A percentile compares a stretch with the other conserved stretches of the same genome.
Conservation (phyloP, 176 grass and related monocot species). For the Chloris gayana region DNA sequence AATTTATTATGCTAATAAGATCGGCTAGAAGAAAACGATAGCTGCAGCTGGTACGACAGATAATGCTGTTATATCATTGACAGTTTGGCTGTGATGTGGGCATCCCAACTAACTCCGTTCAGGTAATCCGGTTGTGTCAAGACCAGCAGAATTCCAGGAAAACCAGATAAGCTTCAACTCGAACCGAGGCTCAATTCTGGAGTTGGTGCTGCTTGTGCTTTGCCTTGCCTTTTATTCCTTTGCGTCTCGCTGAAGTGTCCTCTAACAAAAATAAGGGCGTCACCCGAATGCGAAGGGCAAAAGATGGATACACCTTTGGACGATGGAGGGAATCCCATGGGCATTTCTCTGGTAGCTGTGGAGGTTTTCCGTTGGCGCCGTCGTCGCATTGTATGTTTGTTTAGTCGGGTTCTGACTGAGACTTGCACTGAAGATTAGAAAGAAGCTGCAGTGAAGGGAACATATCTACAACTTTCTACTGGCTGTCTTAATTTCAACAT, state of each 20-base stretch:
- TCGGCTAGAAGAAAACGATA: neutral
- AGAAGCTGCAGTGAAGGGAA: neutral
- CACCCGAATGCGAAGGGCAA: neutral
- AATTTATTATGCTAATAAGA: neutral
- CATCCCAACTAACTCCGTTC: slow-evolving; percentile 16
- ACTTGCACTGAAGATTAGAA: neutral
- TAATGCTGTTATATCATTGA: neutral
- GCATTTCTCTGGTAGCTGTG: neutral
- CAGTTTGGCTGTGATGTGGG: slow-evolving; percentile 8
- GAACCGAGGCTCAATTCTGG: neutral
- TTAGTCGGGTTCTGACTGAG: neutral
- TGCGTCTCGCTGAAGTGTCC: neutral
- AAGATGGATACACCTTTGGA: neutral
- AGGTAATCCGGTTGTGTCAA: slow-evolving; percentile 3
- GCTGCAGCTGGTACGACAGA: neutral
- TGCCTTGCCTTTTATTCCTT: neutral
- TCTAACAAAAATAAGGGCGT: neutral
- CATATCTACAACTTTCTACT: no score
- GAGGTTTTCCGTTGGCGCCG: slow-evolving; percentile 21
- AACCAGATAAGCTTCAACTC: neutral
- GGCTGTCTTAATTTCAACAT: no score
- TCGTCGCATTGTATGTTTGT: neutral
- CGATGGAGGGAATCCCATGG: slow-evolving; percentile 11
- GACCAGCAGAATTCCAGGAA: neutral
- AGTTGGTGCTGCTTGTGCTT: neutral